A percentile compares a stretch with the other conserved stretches of the same genome.
These are phyloP conservation scores for Medicago arabica DNA, from an alignment of 306 rosid species.

Conservation along the genomic window DNA sequence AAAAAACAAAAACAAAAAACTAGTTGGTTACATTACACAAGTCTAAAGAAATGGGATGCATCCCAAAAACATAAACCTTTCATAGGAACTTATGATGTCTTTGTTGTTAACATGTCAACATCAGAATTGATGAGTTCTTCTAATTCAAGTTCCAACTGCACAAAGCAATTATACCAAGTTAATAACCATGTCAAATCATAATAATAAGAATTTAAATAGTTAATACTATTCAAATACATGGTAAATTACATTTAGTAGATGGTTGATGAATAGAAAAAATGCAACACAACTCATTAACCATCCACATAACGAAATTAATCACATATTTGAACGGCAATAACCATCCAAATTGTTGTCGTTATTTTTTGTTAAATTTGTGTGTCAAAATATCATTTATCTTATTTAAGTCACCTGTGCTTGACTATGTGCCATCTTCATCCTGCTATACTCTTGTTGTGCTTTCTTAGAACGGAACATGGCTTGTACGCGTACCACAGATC, in stretches of 20 bases:
- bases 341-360: neutral
- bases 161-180: slow-evolving; percentile 39
- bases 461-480: slow-evolving; percentile 91
- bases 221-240: neutral
- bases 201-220: slow-evolving; percentile 3
- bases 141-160: slow-evolving; percentile 74
- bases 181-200: slow-evolving; percentile 19
- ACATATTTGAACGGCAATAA: neutral
- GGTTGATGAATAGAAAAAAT: neutral
- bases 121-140: slow-evolving; percentile 65
- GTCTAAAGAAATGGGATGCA: slow-evolving; percentile 13
- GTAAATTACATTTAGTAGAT: neutral
- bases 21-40: slow-evolving; percentile 40
- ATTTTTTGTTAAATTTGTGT: neutral
- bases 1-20: slow-evolving; percentile 26
- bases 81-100: slow-evolving; percentile 33
- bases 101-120: slow-evolving; percentile 41
- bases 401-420: slow-evolving; percentile 64
- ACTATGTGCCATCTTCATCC: slow-evolving; percentile 76
- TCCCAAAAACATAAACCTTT: slow-evolving; percentile 21
- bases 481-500: slow-evolving; percentile 80
- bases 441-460: slow-evolving; percentile 89
- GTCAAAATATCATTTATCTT: neutral
- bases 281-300: neutral
- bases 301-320: neutral